Evolutionary conservation across 2,329 filamentous ascomycete species (phyloP).

Genomic region (Cryphonectria carpinicola): DNA sequence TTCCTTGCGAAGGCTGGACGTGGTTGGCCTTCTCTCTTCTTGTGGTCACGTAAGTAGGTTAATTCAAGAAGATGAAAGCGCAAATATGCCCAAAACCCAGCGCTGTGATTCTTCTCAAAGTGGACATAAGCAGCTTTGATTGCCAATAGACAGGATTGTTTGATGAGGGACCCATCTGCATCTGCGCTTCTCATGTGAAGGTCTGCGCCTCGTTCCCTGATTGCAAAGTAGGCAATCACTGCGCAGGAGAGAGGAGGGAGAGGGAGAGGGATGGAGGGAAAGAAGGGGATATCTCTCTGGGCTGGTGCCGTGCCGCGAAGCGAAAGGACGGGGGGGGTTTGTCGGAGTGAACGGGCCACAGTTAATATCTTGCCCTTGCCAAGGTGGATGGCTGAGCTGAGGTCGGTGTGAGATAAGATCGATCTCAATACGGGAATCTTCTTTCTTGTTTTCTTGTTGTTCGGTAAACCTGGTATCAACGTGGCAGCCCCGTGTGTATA

Average conservation of each 20-base stretch:
- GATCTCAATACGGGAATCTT: constrained; percentile 2
- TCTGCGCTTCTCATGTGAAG: neutral
- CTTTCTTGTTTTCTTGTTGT: neutral
- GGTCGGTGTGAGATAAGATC: constrained; percentile 12
- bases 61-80: neutral
- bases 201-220: neutral
- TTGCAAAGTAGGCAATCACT: neutral
- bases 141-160: neutral
- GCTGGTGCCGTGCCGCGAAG: constrained; percentile 7
- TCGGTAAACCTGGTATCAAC: constrained; percentile 8
- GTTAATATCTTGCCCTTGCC: neutral
- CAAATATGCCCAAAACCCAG: neutral
- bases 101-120: neutral
- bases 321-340: constrained; percentile 2
- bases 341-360: neutral
- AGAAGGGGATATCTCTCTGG: neutral
- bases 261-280: neutral
- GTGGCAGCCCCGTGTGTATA: neutral
- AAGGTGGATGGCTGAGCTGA: constrained; percentile 5
- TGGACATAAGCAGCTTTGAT: neutral
- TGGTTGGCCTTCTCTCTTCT: neutral
- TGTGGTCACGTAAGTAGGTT: neutral
- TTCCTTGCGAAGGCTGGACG: neutral
- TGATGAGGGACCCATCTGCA: constrained; percentile 3
- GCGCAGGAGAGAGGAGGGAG: neutral